Percentiles rank a stretch among this genome's conserved stretches.
These are phyloP conservation scores for Colletotrichum ledebouriae DNA, from an alignment of 2,329 filamentous ascomycete genomes.

Conservation along the genomic window DNA sequence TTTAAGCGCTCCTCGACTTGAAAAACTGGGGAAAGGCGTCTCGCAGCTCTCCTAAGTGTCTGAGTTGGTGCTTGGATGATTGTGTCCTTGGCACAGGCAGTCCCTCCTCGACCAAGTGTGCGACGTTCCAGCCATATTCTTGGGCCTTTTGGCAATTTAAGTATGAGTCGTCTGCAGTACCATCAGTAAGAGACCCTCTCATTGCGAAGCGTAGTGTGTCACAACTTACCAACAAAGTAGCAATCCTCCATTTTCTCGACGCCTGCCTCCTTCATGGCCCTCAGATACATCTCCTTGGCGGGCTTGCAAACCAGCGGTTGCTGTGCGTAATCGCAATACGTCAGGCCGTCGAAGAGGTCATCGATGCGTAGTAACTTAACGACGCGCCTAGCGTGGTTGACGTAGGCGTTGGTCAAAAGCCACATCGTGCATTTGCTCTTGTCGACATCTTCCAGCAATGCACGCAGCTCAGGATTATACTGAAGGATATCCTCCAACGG, in stretches of 20 bases:
- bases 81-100: conserved; percentile 72
- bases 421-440: conserved; percentile 86
- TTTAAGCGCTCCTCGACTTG: conserved; percentile 61
- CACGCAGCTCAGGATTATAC: conserved; percentile 80
- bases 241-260: conserved; percentile 77
- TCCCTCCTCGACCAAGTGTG: conserved; percentile 86
- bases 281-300: conserved; percentile 83
- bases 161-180: conserved; percentile 81
- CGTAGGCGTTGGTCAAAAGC: conserved; percentile 97
- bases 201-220: not conserved
- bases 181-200: conserved; percentile 29
- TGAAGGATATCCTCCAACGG: conserved; percentile 88
- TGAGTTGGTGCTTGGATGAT: conserved; percentile 81
- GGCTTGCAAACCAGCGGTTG: conserved; percentile 89
- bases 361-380: conserved; percentile 85
- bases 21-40: conserved; percentile 87
- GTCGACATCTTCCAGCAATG: conserved; percentile 86
- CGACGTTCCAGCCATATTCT: conserved; percentile 86
- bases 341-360: conserved; percentile 93
- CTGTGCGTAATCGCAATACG: conserved; percentile 89
- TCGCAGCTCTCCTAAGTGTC: conserved; percentile 80
- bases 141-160: conserved; percentile 84
- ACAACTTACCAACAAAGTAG: conserved; percentile 91
- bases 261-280: conserved; percentile 89
- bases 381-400: conserved; percentile 87